phyloP scores from a whole-genome alignment of 257 asterid genomes.

The Ilex asprella region DNA sequence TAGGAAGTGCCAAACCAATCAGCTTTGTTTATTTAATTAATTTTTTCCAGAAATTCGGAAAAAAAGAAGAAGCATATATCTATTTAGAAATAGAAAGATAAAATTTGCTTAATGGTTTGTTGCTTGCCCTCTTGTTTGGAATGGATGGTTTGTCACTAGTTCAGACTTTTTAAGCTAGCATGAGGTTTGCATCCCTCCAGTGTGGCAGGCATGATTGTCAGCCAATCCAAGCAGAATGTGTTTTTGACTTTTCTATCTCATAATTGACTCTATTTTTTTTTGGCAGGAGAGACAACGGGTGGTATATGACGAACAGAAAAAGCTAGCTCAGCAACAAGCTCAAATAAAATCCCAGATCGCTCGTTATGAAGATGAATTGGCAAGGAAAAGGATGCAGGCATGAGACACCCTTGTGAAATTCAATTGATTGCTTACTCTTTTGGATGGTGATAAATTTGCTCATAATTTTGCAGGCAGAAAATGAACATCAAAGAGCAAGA shows the following conservation, averaged over 20 bases:
- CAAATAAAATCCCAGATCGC: conserved; percentile 85
- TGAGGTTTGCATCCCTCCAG: no score
- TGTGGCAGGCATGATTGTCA: no score
- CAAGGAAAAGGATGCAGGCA: conserved; percentile 94
- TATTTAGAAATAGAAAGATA: background rate
- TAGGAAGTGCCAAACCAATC: no score
- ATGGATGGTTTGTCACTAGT: no score
- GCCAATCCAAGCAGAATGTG: background rate
- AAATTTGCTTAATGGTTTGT: no score
- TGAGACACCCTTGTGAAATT: conserved; percentile 12
- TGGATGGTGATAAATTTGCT: background rate
- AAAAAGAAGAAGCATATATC: no score
- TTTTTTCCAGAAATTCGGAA: no score
- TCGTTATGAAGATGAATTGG: conserved; percentile 79
- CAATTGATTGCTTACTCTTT: no score
- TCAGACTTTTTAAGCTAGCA: no score
- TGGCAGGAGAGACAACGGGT: conserved; percentile 77
- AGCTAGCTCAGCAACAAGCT: conserved; percentile 73
- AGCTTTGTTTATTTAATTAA: no score
- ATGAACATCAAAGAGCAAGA: conserved; percentile 77
- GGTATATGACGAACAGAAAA: conserved; percentile 69
- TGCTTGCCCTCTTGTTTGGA: no score
- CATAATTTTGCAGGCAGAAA: conserved; percentile 55
- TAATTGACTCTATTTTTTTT: conserved; percentile 12
- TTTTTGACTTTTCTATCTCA: background rate